Base-by-base conservation (phyloP, 2,329 filamentous ascomycete genomes). In the Orbilia quercus region DNA sequence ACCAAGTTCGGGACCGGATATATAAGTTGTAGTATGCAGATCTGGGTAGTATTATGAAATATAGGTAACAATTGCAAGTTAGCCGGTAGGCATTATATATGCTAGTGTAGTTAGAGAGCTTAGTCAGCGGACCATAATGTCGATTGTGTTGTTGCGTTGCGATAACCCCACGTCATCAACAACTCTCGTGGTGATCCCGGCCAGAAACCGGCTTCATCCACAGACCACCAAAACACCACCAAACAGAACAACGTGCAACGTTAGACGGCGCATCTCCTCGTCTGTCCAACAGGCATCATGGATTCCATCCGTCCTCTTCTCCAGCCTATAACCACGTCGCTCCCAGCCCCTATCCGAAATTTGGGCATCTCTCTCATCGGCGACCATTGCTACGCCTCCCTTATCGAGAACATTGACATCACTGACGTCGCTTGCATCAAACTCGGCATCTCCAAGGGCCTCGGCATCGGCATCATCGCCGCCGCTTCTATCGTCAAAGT, bases 401-500 rank as follows among this genome's bases (percentile, higher is more conserved):
- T 99, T 55, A 82, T 99, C 75, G 88, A 95, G 79, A 89, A 97
- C 79, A 85, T 99, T 80, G 90, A 96, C 82, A 84, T 90, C 78
- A 86, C 88, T 75, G 87, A 92, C 79, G 85, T 87, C 4, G 88
- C 87, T 70, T 99, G 95, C 84, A 83, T 96, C 78, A 95, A 95
- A 80, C 88, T 97, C 57, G 93, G 89, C 77, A 86, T 98, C 79
- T 96, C 91, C 79, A 99, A 99, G 83, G 92, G 86, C 1, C 88
- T 99, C 14, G 94, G 95, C 66, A 89, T 98, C 77, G 95, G 89
- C 80, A 99, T 99, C 82, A 92, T 99, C 79, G 90, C 86, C 77
- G 92, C 92, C 59, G 93, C 91, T 25, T 89, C 91, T 62, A 88
- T 98, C 78, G 93, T 99, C 84, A 99, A 99, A 84, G 88, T 99